Evolutionary conservation across 2,329 filamentous ascomycete species (phyloP).

Genomic region (Sclerotinia subarctica): DNA sequence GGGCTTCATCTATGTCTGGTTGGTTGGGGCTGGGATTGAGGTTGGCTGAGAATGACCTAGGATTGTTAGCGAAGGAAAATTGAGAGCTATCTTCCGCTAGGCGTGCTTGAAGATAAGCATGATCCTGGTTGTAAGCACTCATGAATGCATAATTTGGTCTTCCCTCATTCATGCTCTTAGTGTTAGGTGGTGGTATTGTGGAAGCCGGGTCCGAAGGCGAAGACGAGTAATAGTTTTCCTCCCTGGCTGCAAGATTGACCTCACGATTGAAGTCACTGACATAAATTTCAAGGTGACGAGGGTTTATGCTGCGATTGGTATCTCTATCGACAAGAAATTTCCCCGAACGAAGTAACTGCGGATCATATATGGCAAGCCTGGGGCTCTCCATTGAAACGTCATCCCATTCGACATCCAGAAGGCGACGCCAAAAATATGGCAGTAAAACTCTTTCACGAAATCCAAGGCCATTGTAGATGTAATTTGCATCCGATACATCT

Average conservation of each 20-base stretch:
- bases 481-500: neutral
- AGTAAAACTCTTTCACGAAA: slow-evolving; percentile 10
- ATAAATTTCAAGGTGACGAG: neutral
- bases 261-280: slow-evolving; percentile 7
- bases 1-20: neutral
- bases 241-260: neutral
- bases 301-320: neutral
- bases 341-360: neutral
- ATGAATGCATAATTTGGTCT: slow-evolving; percentile 19
- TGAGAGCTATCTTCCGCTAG: neutral
- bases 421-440: slow-evolving; percentile 13
- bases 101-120: slow-evolving; percentile 13
- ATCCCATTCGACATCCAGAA: slow-evolving; percentile 8
- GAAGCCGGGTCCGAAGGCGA: neutral
- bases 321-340: neutral
- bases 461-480: neutral
- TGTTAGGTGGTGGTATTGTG: neutral
- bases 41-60: neutral
- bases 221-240: neutral
- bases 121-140: slow-evolving; percentile 17
- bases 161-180: neutral
- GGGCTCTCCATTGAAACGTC: neutral
- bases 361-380: neutral
- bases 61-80: neutral
- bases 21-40: neutral